A percentile compares a stretch with the other conserved stretches of the same genome.
Evolutionary conservation across 768 basidiomycete species (phyloP).

Genomic region (Paxillus rubicundulus): DNA sequence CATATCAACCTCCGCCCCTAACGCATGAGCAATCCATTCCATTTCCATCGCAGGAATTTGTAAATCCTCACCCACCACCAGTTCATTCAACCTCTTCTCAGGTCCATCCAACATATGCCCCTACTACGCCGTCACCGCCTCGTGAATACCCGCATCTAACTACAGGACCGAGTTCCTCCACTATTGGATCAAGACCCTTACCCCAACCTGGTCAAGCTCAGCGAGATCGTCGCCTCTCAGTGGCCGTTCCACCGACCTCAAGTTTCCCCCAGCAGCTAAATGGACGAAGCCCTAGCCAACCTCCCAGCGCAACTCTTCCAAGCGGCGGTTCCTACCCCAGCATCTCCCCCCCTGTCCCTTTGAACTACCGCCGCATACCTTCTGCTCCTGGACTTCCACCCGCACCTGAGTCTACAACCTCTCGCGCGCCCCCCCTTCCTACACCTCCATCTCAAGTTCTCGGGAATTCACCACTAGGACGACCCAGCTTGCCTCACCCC

Average conservation of each 20-base stretch:
- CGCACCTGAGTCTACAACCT: slow-evolving; percentile 19
- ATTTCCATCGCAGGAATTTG: slow-evolving; percentile 26
- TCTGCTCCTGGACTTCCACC: slow-evolving; percentile 24
- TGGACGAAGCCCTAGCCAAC: slow-evolving; percentile 4
- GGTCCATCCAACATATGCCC: slow-evolving; percentile 16
- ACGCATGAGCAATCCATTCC: slow-evolving; percentile 19
- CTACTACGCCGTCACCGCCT: slow-evolving; percentile 25
- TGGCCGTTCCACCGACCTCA: slow-evolving; percentile 28
- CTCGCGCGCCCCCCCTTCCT: slow-evolving; percentile 24
- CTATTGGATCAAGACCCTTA: slow-evolving; percentile 28
- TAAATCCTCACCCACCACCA: slow-evolving; percentile 16
- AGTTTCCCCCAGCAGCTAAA: slow-evolving; percentile 30
- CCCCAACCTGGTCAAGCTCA: slow-evolving; percentile 32
- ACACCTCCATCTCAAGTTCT: slow-evolving; percentile 25
- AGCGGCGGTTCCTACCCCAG: slow-evolving; percentile 18
- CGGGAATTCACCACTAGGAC: slow-evolving; percentile 35
- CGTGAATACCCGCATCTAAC: slow-evolving; percentile 14
- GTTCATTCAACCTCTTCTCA: slow-evolving; percentile 26
- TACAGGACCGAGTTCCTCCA: slow-evolving; percentile 1
- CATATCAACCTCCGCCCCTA: slow-evolving; percentile 18
- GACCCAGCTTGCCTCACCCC: slow-evolving; percentile 51
- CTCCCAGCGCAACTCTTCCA: slow-evolving; percentile 13
- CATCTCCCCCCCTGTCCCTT: slow-evolving; percentile 18
- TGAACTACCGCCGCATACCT: slow-evolving; percentile 35
- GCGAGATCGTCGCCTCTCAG: slow-evolving; percentile 30